Conservation (phyloP, 169 alveolate genomes). For the Cryptosporidium ubiquitum region DNA sequence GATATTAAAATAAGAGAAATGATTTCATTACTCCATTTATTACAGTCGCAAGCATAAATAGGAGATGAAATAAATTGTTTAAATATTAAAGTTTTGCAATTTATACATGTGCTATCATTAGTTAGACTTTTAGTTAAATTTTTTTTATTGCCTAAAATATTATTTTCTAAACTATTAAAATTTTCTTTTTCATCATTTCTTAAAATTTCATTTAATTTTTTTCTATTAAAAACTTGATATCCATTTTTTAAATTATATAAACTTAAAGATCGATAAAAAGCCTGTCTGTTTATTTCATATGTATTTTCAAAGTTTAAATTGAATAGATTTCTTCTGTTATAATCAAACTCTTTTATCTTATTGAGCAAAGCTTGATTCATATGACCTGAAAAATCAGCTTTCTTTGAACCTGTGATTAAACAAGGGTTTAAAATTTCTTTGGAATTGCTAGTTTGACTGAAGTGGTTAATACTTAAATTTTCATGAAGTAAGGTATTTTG, state of each 20-base stretch:
- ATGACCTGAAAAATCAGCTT: neutral
- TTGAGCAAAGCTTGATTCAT: neutral
- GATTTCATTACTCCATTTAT: slow-evolving; percentile 27
- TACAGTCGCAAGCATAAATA: slow-evolving; percentile 26
- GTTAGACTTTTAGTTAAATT: neutral
- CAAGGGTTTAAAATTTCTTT: neutral
- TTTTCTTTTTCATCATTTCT: neutral
- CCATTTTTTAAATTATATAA: neutral
- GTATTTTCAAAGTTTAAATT: neutral
- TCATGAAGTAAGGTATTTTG: neutral
- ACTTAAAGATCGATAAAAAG: neutral
- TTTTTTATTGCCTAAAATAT: neutral
- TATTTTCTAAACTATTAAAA: neutral
- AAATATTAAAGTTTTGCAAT: neutral
- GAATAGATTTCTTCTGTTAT: no score
- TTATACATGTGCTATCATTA: neutral
- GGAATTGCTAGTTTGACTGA: neutral
- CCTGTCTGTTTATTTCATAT: neutral
- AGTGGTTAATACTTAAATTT: neutral
- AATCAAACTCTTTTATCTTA: neutral
- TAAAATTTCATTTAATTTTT: neutral
- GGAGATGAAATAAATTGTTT: neutral
- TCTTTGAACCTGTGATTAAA: neutral
- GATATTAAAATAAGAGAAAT: neutral
- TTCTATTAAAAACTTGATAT: no score